phyloP scores from a whole-genome alignment of 2,329 filamentous ascomycete species.

The Xylariaceae sp. region DNA sequence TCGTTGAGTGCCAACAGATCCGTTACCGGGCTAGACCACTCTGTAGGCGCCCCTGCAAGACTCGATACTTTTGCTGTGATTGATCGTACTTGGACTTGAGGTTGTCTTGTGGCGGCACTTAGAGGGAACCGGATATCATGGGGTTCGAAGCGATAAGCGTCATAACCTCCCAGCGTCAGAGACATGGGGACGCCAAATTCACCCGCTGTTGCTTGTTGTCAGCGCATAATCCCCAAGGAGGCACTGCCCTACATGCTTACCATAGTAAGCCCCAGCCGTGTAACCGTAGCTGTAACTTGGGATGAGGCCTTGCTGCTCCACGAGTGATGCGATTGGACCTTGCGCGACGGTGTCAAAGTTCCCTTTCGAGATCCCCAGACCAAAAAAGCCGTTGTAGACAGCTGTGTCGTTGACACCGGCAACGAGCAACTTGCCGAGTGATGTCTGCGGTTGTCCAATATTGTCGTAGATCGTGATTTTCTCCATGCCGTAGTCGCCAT shows the following conservation, averaged over 20 bases:
- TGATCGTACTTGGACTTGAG: conserved; percentile 56
- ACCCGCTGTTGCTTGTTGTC: conserved; percentile 35
- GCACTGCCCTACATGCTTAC: conserved; percentile 38
- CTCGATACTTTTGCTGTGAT: conserved; percentile 40
- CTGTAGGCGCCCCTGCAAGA: conserved; percentile 29
- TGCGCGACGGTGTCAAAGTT: conserved; percentile 48
- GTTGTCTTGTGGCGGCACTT: conserved; percentile 49
- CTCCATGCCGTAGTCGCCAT: conserved; percentile 60
- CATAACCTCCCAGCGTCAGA: conserved; percentile 66
- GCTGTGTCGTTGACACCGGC: conserved; percentile 51
- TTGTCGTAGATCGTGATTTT: conserved; percentile 39
- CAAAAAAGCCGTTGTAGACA: conserved; percentile 51
- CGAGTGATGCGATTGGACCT: conserved; percentile 50
- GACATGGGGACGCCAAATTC: conserved; percentile 45
- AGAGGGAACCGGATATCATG: conserved; percentile 58
- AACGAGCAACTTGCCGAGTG: conserved; percentile 44
- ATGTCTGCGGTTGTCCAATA: conserved; percentile 35
- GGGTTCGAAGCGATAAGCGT: conserved; percentile 54
- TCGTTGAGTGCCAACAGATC: conserved; percentile 42
- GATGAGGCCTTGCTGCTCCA: conserved; percentile 55
- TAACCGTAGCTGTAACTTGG: conserved; percentile 71
- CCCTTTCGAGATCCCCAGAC: conserved; percentile 51
- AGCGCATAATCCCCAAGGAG: conserved; percentile 21
- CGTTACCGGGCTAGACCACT: conserved; percentile 38
- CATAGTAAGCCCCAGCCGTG: conserved; percentile 69